Base-by-base conservation (phyloP, 208 protist genomes). In the Leptomonas seymouri region DNA sequence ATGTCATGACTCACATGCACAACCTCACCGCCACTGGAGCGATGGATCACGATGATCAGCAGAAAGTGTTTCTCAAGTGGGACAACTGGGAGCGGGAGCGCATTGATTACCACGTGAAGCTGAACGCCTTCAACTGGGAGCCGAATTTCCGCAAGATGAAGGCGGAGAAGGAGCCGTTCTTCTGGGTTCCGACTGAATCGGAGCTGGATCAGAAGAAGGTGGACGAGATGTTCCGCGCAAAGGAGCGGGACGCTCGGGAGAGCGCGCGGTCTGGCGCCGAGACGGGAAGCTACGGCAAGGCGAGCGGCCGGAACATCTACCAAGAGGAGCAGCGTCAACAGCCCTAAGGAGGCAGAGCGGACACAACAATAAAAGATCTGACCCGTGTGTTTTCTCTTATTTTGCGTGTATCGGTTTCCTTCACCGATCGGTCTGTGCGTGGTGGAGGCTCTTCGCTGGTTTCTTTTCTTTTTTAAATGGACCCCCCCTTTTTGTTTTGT, bases 1-100 rank as follows among this genome's bases (percentile, higher is more conserved):
- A 97, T 69, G 74, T 95, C n/a, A 95, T 97, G 92, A 97, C 88
- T 12, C 92, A 97, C 67, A 93, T 97, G 85, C 82, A 93, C 70
- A 97, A 97, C 78, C 82, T 95, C 59, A 91, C 88, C 42, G 44
- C 76, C 30, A 90, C 88, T 34, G 92, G 92, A 8, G 86, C 81
- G 44, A 95, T 97, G 86, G 90, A 97, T 50, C 92, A 97, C 80
- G 89, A 97, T 45, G 89, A 97, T 67, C 85, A 92, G 71, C 71
- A 97, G 68, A 89, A 95, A 68, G 80, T 93, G 16, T 94, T 92
- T 64, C 81, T 97, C 48, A 95, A 95, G 67, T 97, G 90, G 90
- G 92, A 97, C 71, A 94, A 93, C 67, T 97, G 92, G 92, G 89
- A 97, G 79, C 80, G 92, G 11, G 92, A 97, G 67, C 84, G 83